phyloP scores from a whole-genome alignment of 805 yeast species.

The Saccharomycopsis fermentans region DNA sequence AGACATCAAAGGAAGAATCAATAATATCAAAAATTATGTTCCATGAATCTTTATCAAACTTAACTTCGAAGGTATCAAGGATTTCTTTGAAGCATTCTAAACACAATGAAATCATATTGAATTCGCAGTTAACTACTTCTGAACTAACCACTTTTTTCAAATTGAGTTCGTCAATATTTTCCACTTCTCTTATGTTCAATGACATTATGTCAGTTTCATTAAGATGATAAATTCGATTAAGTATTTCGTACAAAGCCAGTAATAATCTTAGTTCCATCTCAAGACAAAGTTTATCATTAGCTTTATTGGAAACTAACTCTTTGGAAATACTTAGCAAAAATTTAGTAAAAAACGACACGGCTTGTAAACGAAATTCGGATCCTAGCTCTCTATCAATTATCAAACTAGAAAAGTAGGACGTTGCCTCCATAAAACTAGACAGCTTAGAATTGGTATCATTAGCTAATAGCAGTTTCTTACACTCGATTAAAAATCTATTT shows the following conservation, averaged over 20 bases:
- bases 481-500: constrained; percentile 34
- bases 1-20: constrained; percentile 44
- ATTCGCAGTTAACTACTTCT: constrained; percentile 42
- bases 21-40: constrained; percentile 51
- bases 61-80: constrained; percentile 68
- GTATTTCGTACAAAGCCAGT: background rate
- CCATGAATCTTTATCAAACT: constrained; percentile 58
- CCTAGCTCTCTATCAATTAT: background rate
- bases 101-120: constrained; percentile 53
- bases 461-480: background rate
- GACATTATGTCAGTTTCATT: constrained; percentile 2
- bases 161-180: background rate
- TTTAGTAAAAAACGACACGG: constrained; percentile 35
- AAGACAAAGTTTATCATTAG: background rate
- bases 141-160: constrained; percentile 16
- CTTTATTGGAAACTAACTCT: constrained; percentile 2
- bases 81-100: constrained; percentile 58
- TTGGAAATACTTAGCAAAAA: constrained; percentile 28
- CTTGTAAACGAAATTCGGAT: background rate
- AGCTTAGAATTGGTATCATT: background rate
- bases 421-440: background rate
- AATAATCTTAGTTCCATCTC: constrained; percentile 11
- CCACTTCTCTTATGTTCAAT: background rate
- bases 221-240: background rate
- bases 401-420: background rate